Percentiles rank a stretch among this genome's conserved stretches.
phyloP scores from a whole-genome alignment of 345 rosid species.

The Schrenkiella parvula region DNA sequence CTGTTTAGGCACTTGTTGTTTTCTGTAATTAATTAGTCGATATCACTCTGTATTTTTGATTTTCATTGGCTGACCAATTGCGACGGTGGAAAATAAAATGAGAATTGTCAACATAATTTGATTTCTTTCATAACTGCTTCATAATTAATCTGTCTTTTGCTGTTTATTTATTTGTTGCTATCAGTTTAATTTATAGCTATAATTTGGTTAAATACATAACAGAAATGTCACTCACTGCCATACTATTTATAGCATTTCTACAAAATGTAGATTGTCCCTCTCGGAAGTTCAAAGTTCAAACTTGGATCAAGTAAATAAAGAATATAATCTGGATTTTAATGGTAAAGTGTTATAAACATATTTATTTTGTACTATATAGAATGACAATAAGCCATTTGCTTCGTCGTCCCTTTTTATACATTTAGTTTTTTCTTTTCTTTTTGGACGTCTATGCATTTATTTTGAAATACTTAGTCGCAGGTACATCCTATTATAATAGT shows the following conservation, averaged over 20 bases:
- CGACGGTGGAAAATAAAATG: neutral
- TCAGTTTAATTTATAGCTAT: neutral
- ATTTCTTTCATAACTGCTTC: neutral
- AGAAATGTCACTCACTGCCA: neutral
- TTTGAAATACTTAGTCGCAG: neutral
- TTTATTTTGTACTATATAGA: neutral
- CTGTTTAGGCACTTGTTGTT: neutral
- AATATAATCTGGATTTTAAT: neutral
- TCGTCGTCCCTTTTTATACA: neutral
- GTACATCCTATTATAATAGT: neutral
- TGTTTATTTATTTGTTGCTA: neutral
- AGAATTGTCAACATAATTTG: neutral
- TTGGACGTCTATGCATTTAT: neutral
- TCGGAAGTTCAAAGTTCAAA: constrained; percentile 11
- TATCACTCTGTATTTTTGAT: neutral
- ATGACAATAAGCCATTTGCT: constrained; percentile 6
- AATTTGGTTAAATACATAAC: neutral
- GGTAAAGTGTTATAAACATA: neutral
- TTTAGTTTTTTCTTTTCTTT: neutral
- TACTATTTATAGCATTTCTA: neutral
- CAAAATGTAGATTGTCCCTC: neutral
- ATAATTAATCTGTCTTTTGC: neutral
- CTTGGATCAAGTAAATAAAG: neutral
- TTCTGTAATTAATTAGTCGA: constrained; percentile 3
- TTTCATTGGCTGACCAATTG: neutral